Conservation (phyloP, 1,284 basidiomycete genomes). For the Apiotrichum brassicae region DNA sequence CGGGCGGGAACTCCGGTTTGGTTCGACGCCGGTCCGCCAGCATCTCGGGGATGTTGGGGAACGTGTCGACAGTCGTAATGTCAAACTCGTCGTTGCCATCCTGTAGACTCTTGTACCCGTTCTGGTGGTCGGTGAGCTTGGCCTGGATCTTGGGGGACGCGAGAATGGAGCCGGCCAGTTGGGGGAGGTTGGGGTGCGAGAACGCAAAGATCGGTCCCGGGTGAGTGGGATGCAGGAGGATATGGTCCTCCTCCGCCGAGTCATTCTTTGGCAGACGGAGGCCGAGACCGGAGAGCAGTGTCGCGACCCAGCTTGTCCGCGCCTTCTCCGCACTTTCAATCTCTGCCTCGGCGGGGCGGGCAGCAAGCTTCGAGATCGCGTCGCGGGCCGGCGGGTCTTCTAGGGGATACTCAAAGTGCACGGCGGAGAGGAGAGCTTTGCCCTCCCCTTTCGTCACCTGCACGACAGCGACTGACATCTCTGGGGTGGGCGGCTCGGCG, state of each 20-base stretch:
- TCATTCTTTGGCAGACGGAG: conserved; percentile 23
- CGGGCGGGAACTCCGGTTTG: conserved; percentile 37
- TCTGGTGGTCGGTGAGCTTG: conserved; percentile 28
- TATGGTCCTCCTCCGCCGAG: conserved; percentile 28
- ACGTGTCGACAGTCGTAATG: conserved; percentile 49
- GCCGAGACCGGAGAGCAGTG: conserved; percentile 33
- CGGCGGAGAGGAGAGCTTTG: conserved; percentile 56
- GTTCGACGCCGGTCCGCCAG: conserved; percentile 38
- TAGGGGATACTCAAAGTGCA: conserved; percentile 60
- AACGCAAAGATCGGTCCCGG: conserved; percentile 44
- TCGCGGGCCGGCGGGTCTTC: conserved; percentile 49
- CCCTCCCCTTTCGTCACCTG: conserved; percentile 55
- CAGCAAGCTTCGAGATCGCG: conserved; percentile 36
- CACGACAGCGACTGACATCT: conserved; percentile 51
- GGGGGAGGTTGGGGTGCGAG: conserved; percentile 35
- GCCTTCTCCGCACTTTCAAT: conserved; percentile 37
- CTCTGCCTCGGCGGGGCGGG: conserved; percentile 24
- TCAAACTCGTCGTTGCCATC: conserved; percentile 66
- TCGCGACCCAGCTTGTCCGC: conserved; percentile 40
- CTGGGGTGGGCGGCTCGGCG: conserved; percentile 24
- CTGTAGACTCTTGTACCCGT: conserved; percentile 45
- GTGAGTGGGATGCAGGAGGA: conserved; percentile 42
- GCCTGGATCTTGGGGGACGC: conserved; percentile 16
- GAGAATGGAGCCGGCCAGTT: conserved; percentile 17
- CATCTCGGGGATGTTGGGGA: conserved; percentile 35